phyloP scores from a whole-genome alignment of 2,329 filamentous ascomycete species.

The Exserohilum rostratum region DNA sequence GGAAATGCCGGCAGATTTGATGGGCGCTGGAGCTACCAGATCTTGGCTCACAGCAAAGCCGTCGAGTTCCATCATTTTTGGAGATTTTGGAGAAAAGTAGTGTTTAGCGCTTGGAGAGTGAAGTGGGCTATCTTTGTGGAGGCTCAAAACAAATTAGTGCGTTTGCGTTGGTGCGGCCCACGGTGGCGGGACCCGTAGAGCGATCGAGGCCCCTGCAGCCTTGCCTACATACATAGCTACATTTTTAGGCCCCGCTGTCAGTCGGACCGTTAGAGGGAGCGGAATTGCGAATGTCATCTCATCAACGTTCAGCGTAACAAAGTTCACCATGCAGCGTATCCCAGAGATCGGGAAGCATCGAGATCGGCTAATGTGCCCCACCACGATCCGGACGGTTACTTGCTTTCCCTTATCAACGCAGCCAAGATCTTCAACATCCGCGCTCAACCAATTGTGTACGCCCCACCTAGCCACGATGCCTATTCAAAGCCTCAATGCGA shows the following conservation, averaged over 20 bases:
- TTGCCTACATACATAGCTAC: neutral
- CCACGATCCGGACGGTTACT: neutral
- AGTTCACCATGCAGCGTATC: neutral
- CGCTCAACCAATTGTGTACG: slow-evolving; percentile 16
- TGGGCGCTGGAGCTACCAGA: slow-evolving; percentile 60
- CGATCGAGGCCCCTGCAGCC: neutral
- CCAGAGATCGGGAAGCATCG: neutral
- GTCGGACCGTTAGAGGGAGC: neutral
- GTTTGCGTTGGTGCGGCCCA: neutral
- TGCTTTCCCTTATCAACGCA: slow-evolving; percentile 11
- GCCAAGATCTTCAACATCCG: neutral
- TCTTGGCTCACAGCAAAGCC: slow-evolving; percentile 58
- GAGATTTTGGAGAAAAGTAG: neutral
- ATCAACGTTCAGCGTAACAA: neutral
- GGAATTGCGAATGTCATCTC: neutral
- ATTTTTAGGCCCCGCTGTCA: no score
- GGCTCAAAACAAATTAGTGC: slow-evolving; percentile 10
- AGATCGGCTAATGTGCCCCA: slow-evolving; percentile 2
- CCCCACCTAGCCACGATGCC: slow-evolving; percentile 13
- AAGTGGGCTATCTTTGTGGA: slow-evolving; percentile 8
- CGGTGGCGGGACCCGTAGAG: neutral
- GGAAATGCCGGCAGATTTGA: slow-evolving; percentile 60
- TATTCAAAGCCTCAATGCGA: slow-evolving; percentile 30
- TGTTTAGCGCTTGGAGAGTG: neutral
- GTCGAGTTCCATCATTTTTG: slow-evolving; percentile 24